Base-by-base conservation (phyloP, 331 rosid genomes). In the Erythrophleum ivorense region DNA sequence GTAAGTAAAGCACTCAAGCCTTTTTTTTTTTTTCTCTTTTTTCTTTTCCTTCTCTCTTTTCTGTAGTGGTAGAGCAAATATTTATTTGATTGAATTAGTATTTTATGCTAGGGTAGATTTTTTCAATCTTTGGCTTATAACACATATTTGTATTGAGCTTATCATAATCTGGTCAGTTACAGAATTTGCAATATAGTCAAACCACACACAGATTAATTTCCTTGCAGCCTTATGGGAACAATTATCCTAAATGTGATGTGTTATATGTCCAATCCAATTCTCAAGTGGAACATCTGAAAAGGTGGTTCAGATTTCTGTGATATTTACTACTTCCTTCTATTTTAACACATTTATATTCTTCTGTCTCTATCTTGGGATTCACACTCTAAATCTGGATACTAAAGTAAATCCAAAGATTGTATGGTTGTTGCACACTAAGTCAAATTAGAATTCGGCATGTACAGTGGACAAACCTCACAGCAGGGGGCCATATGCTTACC, bases 1-100 rank as follows among this genome's bases (percentile, higher is more conserved):
- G 99, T 91, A 80, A 79, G 91, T 82, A 78, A 81, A 64, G 52
- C 65, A 62, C 82, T 83, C 80, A 80, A 59, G 52, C 68, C 58
- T 78, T 81, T 81, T 19, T 79, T 24, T 1, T 24, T 60, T 38
- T 38, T 6, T 38, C n/a, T n/a, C 41, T 38, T 6, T 38, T 6
- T 38, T 6, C 41, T 6, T 60, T 38, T 29, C 12, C 63, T 78
- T 68, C n/a, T 50, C 33, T 15, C 48, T 64, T 53, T 52, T 69
- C 34, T 3, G 33, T 36, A 33, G 54, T 36, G 29, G 48, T 69
- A 69, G 72, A 60, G 33, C 31, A 68, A 80, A 55, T 69, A 58
- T 65, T 77, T 72, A 50, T 50, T 31, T 8, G 55, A 15, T 55
- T 50, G 62, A 72, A 46, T 46, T 46, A 46, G 9, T 13, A 46